phyloP scores from a whole-genome alignment of 176 grass and related monocot genomes.

The Urochloa ruziziensis region DNA sequence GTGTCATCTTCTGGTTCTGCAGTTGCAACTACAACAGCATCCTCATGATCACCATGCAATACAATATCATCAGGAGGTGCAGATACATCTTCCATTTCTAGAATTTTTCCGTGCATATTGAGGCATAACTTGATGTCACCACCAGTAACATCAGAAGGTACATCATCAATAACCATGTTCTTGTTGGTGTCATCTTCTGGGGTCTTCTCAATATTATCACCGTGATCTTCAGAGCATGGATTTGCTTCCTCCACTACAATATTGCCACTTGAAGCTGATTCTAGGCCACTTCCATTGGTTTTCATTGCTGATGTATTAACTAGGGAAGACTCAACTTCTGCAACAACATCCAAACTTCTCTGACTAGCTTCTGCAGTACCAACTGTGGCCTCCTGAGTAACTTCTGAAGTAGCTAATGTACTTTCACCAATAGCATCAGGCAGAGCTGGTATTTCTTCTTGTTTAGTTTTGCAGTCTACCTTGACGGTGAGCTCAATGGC shows the following conservation, averaged over 20 bases:
- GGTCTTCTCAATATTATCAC: constrained; percentile 9
- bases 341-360: constrained; percentile 28
- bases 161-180: constrained; percentile 19
- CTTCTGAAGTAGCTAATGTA: neutral
- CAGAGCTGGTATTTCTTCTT: neutral
- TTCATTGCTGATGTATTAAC: constrained; percentile 26
- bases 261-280: constrained; percentile 16
- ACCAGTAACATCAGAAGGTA: neutral
- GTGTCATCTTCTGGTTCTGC: neutral
- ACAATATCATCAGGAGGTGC: neutral
- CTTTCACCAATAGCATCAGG: too few relatives aligned
- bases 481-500: neutral
- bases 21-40: neutral
- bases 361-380: constrained; percentile 5
- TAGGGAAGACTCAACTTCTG: constrained; percentile 27
- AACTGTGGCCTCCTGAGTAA: neutral
- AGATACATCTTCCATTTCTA: neutral
- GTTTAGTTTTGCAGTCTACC: constrained; percentile 18
- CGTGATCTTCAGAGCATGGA: constrained; percentile 1
- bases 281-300: constrained; percentile 26
- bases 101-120: neutral
- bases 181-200: constrained; percentile 15
- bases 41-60: too few relatives aligned
- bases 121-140: constrained; percentile 9
- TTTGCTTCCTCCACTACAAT: constrained; percentile 23